Evolutionary conservation across 192 early-diverging fungal species (phyloP), one percentile per base, ranked within the genome.

Genomic region (Glomus cerebriforme): DNA sequence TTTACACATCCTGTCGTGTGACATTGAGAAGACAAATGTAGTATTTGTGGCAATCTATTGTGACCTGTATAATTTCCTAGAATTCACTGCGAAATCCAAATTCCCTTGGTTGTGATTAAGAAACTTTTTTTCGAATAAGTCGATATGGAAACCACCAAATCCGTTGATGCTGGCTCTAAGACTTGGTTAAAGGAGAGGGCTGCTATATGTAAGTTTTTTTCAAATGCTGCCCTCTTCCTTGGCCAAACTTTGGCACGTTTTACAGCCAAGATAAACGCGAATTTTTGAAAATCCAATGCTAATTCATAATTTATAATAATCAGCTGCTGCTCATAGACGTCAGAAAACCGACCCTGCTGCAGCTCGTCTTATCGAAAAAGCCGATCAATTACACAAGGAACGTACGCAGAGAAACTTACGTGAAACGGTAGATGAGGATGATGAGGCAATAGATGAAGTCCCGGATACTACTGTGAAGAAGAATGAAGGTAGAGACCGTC

Each of bases 331-430:
- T 66, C 75, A 77, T 67, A 77, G 75, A 66, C 75, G 75, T 59
- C 75, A 77, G 29, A 77, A 77, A 59, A 77, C 75, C 45, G 75
- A 77, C 63, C 75, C 75, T 39, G 75, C 75, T 10, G 75, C 39
- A 27, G 75, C 62, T 27, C 60, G 75, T 24, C 75, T 77, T 31
- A 77, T 77, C 27, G 75, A 77, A 66, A 77, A 77, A n/a, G 75
- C 75, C n/a, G 75, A 77, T 64, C 75, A 77, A 54, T 66, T 77
- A 35, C 75, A 77, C 47, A 66, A 77, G 39, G 75, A 77, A 77
- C 75, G 75, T 49, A 77, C 62, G 15, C 75, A 77, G 8, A 64
- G 26, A 67, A 17, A 66, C 31, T 49, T 77, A 49, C 75, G 39
- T 4, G 75, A 77, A 31, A 31, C 59, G 19, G 13, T 27, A 2